Evolutionary conservation across 108 stramenopile genomes (phyloP), one percentile per base, ranked within the genome.

Genomic region (Cyclotella atomus): DNA sequence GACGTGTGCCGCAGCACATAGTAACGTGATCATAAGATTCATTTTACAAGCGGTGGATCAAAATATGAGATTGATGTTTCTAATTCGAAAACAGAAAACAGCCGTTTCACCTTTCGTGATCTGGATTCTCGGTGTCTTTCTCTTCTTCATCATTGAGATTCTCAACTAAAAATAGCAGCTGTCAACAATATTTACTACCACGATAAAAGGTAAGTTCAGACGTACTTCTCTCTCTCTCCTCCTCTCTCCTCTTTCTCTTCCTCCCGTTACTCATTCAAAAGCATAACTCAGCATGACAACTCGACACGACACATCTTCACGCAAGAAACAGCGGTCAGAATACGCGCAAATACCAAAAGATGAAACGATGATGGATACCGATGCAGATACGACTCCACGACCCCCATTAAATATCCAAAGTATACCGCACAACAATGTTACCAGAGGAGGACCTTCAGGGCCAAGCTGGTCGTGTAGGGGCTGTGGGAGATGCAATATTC

Each of bases 391-490:
- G 10, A 9, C 1, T 33, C 29, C 28, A 6, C 56, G 33, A 3
- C 56, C n/a, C n/a, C 15, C 32, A 33, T 19, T 33, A 30, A 34
- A 8, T 33, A 20, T 49, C 0, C 23, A 24, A 1, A 8, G 49
- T n/a, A n/a, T n/a, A 29, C 64, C 47, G n/a, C 45, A 28, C 14
- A 7, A 36, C 24, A 30, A n/a, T 3, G 7, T 2, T 28, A 49
- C 25, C 27, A 47, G 32, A 65, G 46, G 30, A 30, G 46, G 44
- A 27, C 64, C 64, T 0, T 24, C 25, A 1, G 47, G 50, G 10
- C 67, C 67, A 3, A 54, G 52, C 50, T 68, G 67, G 67, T 54
- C 67, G 19, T 68, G 67, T 53, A 50, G 67, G 6, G 67, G 67
- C 3, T 68, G 67, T 30, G 67, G 67, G 8, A 32, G 53, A 7